A percentile compares a stretch with the other conserved stretches of the same genome.
phyloP scores from a whole-genome alignment of 768 basidiomycete genomes.

The Tulasnella sp. region DNA sequence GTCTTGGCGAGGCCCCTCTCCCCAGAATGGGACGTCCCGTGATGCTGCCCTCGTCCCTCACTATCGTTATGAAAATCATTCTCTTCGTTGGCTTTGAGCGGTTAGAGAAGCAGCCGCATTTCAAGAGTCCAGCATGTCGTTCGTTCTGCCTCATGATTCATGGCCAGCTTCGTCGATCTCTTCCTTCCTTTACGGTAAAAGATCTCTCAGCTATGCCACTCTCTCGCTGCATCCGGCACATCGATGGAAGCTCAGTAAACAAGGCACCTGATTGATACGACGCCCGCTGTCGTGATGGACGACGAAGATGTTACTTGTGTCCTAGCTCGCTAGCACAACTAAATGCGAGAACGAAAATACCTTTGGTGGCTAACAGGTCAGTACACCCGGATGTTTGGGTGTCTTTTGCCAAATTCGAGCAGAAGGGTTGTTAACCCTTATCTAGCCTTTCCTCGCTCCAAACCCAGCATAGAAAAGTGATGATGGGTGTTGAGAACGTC shows the following conservation, averaged over 20 bases:
- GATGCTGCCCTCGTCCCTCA: background rate
- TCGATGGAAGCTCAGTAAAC: background rate
- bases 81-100: background rate
- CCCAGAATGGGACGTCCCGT: background rate
- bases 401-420: background rate
- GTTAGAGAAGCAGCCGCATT: background rate
- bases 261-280: background rate
- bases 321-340: background rate
- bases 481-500: background rate
- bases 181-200: background rate
- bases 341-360: background rate
- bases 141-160: background rate
- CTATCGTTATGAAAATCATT: background rate
- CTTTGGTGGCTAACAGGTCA: background rate
- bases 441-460: slow-evolving; percentile 7
- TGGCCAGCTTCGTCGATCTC: background rate
- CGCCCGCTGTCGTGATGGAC: background rate
- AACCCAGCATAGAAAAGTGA: slow-evolving; percentile 13
- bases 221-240: background rate
- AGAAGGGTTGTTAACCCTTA: background rate
- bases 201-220: background rate
- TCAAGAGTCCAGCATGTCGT: background rate
- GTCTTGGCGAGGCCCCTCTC: background rate
- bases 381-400: background rate
- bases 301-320: background rate